Evolutionary conservation across 148 eudicot genomes (phyloP), one percentile per base, ranked within the genome.

Genomic region (Polygonum maritimum): DNA sequence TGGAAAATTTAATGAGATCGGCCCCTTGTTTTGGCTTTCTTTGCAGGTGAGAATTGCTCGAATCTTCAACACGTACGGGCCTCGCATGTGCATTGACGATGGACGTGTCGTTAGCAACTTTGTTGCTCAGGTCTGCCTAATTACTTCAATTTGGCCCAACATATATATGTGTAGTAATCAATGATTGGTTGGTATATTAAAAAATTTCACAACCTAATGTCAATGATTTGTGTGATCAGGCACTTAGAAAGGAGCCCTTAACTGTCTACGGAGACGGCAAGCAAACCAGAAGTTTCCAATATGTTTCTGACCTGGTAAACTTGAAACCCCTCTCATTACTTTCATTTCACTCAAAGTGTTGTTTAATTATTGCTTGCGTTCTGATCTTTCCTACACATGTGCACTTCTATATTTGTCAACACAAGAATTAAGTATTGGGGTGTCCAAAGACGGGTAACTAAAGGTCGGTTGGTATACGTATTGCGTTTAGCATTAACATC

Each of bases 231-330:
- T 71, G 33, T 3, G 33, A 35, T 55, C 80, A 93, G 97, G 98
- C 98, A 7, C 76, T 95, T 67, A 95, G 99, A 85, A 92, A 92
- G 84, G 94, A 89, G 81, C 96, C 96, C 4, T 78, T 92, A 87
- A 95, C 99, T 0, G 97, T 95, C 38, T 95, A 95, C 76, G 99
- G 99, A 38, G 97, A 95, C 36, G 99, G 99, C 71, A 95, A 92
- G 86, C 99, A 95, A 77, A 95, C 99, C 5, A 89, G 99, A 81
- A 95, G 99, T 71, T 92, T 95, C 83, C 99, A 92, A 79, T 95
- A 76, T 74, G 99, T 95, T 74, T 92, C 97, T 12, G 99, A 95
- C 82, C 70, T 95, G 96, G 97, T 93, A 85, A 81, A 83, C 22
- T 7, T 10, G 4, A 54, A 44, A 44, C 47, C 47, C 60, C 26